phyloP scores from a whole-genome alignment of 148 eudicot species.

The Selenicereus undatus region DNA sequence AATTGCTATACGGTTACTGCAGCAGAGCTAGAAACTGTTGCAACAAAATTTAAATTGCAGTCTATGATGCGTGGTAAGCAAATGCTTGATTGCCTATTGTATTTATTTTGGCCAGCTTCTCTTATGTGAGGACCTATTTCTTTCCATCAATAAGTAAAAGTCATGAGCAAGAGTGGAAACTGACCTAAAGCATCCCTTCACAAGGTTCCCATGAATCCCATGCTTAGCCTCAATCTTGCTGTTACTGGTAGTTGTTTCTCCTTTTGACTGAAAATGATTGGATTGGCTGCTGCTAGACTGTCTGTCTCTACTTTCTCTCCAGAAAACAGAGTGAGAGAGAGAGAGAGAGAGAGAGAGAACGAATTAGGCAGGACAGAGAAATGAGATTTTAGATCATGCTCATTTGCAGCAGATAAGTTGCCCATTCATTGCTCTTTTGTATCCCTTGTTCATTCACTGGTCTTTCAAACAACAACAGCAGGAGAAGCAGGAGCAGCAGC shows the following conservation, averaged over 20 bases:
- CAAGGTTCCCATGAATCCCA: background rate
- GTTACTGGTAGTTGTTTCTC: background rate
- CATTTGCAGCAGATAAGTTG: background rate
- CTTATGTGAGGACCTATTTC: background rate
- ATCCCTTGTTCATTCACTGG: too few relatives aligned
- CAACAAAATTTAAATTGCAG: conserved; percentile 60
- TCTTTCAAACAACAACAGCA: too few relatives aligned
- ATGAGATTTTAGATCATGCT: background rate
- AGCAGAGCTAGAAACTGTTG: conserved; percentile 70
- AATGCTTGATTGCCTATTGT: background rate
- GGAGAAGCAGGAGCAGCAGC: too few relatives aligned
- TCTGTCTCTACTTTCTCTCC: background rate
- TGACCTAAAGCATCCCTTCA: background rate
- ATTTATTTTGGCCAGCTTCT: background rate
- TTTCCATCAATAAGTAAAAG: background rate
- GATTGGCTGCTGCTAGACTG: background rate
- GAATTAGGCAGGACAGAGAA: background rate
- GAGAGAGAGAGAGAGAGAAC: too few relatives aligned
- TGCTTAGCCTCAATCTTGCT: background rate
- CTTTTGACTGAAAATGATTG: background rate
- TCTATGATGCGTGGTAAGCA: conserved; percentile 96
- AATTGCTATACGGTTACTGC: conserved; percentile 69
- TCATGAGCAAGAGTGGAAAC: background rate
- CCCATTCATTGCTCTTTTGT: background rate
- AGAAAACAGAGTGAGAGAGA: too few relatives aligned